Evolutionary conservation across 176 grass and related monocot species (phyloP), one percentile per base, ranked within the genome.

Genomic region (Zoysia pacifica): DNA sequence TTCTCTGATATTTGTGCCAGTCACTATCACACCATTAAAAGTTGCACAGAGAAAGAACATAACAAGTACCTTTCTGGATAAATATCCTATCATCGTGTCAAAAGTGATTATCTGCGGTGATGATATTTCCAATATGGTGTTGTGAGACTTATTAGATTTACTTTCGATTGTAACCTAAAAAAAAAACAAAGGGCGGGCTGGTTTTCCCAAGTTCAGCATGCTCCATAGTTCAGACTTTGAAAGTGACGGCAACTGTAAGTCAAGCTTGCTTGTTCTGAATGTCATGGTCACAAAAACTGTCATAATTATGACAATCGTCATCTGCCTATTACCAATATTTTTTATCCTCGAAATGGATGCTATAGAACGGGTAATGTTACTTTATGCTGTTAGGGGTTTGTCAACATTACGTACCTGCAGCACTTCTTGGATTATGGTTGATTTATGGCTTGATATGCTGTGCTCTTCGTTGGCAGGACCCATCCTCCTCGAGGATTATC

Each of bases 401-500:
- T 51, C 46, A 11, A 67, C 37, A 16, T 58, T 0, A 14, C 5
- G 56, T 41, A 40, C 37, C 60, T 58, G 59, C 62, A 59, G 48
- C 15, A 54, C 5, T 48, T 38, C 19, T 16, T 77, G 38, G 28
- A 9, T 6, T 6, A 5, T 65, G 12, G 12, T 47, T 74, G 36
- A 40, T 50, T 63, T 62, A 14, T 11, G 2, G 14, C 16, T 73
- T 45, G 0, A 47, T 72, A 49, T 47, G 2, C 53, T 77, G 20
- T 44, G 18, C 36, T 74, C 45, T 54, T 38, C 16, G 4, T 72
- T 56, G 5, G 2, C 80, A 97, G 93, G 93, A 50, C 93, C 93
- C 48, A 91, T 93, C 70, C 86, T 97, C 16, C 81, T 97, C 42
- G 93, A 97, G 84, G 93, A 93, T 49, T 97, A 93, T 66, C 90